Percentiles rank a stretch among this genome's conserved stretches.
Evolutionary conservation across 2,329 filamentous ascomycete genomes (phyloP).

Genomic region (Neodidymelliopsis sp.): DNA sequence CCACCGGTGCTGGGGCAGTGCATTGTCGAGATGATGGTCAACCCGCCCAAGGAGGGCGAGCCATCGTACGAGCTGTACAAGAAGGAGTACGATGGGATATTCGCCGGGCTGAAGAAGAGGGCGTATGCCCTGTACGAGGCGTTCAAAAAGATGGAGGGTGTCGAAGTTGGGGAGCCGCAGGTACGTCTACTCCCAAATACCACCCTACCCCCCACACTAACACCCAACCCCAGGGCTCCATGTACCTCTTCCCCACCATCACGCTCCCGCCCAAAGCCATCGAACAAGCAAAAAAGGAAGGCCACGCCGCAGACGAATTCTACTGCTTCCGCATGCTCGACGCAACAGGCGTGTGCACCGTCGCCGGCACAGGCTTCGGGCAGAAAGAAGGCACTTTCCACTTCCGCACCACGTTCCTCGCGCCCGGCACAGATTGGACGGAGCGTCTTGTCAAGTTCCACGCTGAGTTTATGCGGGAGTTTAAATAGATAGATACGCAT

Average conservation of each 20-base stretch:
- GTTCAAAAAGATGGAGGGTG: slow-evolving; percentile 94
- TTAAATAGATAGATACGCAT: slow-evolving; percentile 47
- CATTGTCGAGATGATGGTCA: slow-evolving; percentile 96
- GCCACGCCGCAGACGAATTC: slow-evolving; percentile 84
- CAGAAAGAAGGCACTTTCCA: slow-evolving; percentile 91
- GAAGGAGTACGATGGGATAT: slow-evolving; percentile 85
- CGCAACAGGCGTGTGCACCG: slow-evolving; percentile 91
- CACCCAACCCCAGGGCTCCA: slow-evolving; percentile 71
- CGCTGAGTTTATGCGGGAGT: slow-evolving; percentile 87
- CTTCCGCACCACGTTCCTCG: slow-evolving; percentile 96
- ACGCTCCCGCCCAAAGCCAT: slow-evolving; percentile 77
- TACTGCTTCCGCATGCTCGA: slow-evolving; percentile 92
- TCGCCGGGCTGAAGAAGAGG: slow-evolving; percentile 76
- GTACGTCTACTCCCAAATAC: slow-evolving; percentile 50
- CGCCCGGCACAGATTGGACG: slow-evolving; percentile 95
- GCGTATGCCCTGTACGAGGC: slow-evolving; percentile 87
- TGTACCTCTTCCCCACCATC: slow-evolving; percentile 99
- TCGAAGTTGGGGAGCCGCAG: slow-evolving; percentile 84
- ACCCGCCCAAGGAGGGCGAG: slow-evolving; percentile 84
- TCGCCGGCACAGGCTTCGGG: slow-evolving; percentile 91
- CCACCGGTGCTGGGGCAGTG: slow-evolving; percentile 96
- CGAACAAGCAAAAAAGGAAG: slow-evolving; percentile 76
- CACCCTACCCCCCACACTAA: background rate
- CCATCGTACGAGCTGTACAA: slow-evolving; percentile 85
- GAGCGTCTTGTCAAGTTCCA: slow-evolving; percentile 89